Conservation (phyloP, 768 basidiomycete genomes). For the Lentinula edodes region DNA sequence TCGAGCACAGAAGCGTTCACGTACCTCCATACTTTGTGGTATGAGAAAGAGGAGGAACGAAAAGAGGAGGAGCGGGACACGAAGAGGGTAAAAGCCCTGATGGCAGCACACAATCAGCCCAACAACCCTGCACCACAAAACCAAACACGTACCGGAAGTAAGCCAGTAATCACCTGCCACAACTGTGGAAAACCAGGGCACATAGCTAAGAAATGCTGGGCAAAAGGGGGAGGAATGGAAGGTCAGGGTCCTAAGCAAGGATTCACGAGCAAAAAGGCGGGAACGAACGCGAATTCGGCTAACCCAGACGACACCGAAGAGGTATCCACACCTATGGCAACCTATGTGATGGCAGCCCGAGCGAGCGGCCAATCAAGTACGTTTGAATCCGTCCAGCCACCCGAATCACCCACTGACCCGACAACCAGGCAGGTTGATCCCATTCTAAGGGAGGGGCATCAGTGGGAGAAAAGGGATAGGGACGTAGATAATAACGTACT, state of each 20-base stretch:
- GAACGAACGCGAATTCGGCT: no score
- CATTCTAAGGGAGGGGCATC: no score
- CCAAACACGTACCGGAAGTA: no score
- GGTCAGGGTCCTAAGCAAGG: not conserved
- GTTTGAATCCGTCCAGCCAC: no score
- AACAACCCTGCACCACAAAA: no score
- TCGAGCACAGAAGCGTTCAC: not conserved
- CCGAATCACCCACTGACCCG: no score
- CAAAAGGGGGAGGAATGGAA: not conserved
- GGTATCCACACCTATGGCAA: not conserved
- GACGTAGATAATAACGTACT: no score
- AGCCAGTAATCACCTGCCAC: no score
- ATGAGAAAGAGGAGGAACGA: not conserved
- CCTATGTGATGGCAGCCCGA: not conserved
- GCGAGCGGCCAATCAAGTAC: no score
- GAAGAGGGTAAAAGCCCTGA: not conserved
- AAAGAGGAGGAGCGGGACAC: not conserved
- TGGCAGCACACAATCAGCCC: not conserved
- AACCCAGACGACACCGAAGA: not conserved
- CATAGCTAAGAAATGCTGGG: not conserved
- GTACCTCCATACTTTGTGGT: not conserved
- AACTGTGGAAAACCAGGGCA: not conserved
- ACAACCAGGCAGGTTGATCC: no score
- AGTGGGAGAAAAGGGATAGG: no score
- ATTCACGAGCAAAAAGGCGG: no score